phyloP scores from a whole-genome alignment of 176 grass and related monocot genomes.

The Pontederia crassipes region DNA sequence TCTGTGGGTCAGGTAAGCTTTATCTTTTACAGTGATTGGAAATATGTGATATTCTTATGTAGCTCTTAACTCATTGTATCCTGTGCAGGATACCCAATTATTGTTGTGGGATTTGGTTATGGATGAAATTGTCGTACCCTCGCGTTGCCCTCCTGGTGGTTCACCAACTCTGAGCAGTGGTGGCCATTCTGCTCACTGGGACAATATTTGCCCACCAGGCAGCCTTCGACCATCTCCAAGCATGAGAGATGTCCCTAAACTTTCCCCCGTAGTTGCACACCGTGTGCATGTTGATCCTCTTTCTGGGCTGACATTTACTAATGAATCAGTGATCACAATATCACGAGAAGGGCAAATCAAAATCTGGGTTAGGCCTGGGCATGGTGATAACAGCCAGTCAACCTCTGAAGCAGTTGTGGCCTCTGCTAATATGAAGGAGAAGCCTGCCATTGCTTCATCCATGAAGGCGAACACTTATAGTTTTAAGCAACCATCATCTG shows the following conservation, averaged over 20 bases:
- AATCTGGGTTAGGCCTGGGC: constrained; percentile 51
- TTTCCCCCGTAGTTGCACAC: constrained; percentile 69
- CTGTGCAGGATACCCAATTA: constrained; percentile 62
- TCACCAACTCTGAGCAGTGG: constrained; percentile 66
- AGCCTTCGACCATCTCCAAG: constrained; percentile 79
- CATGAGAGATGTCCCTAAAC: constrained; percentile 75
- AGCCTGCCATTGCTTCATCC: constrained; percentile 16
- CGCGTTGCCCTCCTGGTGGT: constrained; percentile 40
- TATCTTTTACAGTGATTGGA: background rate
- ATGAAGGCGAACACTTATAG: constrained; percentile 20
- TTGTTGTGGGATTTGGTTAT: constrained; percentile 84
- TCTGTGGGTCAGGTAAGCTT: constrained; percentile 82
- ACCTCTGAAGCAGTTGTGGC: constrained; percentile 34
- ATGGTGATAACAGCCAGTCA: constrained; percentile 24
- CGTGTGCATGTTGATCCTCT: constrained; percentile 67
- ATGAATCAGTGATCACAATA: constrained; percentile 59
- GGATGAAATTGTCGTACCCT: constrained; percentile 64
- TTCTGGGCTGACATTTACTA: constrained; percentile 64
- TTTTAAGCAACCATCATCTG: constrained; percentile 47
- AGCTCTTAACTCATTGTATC: background rate
- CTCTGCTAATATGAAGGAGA: constrained; percentile 36
- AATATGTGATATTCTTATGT: background rate
- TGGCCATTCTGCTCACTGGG: constrained; percentile 63
- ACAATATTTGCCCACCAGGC: constrained; percentile 41
- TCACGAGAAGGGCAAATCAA: constrained; percentile 75